These are phyloP conservation scores for Pelagophyceae sp. DNA, from an alignment of 352 stramenopile genomes.

Conservation along the genomic window DNA sequence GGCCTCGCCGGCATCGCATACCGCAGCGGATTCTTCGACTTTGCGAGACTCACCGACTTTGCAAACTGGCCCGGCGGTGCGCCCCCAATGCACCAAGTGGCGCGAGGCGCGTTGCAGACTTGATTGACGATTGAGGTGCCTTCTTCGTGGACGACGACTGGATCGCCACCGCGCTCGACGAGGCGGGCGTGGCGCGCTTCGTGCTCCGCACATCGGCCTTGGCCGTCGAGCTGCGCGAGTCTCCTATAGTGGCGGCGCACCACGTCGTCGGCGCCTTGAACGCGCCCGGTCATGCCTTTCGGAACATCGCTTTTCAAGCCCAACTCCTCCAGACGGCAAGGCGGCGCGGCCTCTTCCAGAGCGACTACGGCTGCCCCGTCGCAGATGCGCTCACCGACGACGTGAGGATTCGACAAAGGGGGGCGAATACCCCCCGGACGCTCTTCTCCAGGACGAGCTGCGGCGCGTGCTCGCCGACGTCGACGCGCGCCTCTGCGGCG, in stretches of 20 bases:
- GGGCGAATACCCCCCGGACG: too few species aligned
- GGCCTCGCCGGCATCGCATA: constrained; percentile 24
- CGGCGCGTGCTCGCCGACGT: not conserved
- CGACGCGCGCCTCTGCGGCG: not conserved
- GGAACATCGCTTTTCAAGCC: constrained; percentile 11
- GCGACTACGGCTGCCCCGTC: not conserved
- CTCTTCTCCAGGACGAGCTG: too few species aligned
- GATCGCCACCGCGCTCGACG: constrained; percentile 15
- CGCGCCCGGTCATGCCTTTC: not conserved
- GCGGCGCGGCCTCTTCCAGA: not conserved
- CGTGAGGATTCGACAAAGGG: too few species aligned
- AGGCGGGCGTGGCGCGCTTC: constrained; percentile 5
- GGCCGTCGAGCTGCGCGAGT: not conserved
- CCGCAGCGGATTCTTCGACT: constrained; percentile 20
- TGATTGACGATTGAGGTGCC: too few species aligned
- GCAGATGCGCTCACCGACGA: not conserved
- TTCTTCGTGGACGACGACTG: constrained; percentile 29
- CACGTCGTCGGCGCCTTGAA: not conserved
- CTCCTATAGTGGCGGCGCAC: not conserved
- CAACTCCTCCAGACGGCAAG: not conserved
- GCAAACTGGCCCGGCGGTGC: constrained; percentile 8
- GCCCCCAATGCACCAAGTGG: too few species aligned
- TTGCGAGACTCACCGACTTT: constrained; percentile 14
- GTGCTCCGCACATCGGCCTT: not conserved
- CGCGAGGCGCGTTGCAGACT: too few species aligned